phyloP scores from a whole-genome alignment of 345 rosid genomes.

The Limnanthes douglasii region DNA sequence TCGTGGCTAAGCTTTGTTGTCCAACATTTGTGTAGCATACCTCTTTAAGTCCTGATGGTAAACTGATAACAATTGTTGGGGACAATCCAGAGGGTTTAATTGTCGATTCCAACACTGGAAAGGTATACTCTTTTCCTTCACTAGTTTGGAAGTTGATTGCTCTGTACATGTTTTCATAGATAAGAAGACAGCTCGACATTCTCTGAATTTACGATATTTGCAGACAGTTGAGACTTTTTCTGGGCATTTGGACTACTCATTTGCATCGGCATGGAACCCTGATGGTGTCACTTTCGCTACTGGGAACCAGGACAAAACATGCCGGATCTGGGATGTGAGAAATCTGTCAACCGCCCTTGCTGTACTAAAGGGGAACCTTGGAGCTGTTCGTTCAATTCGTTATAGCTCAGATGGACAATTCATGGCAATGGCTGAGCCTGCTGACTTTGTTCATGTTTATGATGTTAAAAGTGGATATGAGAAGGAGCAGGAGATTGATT shows the following conservation, averaged over 20 bases:
- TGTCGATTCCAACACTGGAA: conserved; percentile 50
- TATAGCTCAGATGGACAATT: conserved; percentile 48
- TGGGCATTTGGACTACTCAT: conserved; percentile 67
- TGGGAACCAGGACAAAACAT: conserved; percentile 77
- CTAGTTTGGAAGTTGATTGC: background rate
- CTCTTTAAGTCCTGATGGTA: conserved; percentile 64
- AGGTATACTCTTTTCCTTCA: conserved; percentile 15
- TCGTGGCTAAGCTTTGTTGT: background rate
- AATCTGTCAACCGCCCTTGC: conserved; percentile 42
- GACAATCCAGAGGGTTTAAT: conserved; percentile 55
- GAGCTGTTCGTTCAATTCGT: conserved; percentile 58
- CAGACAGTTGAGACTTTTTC: conserved; percentile 30
- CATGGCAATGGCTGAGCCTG: conserved; percentile 77
- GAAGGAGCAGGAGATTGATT: conserved; percentile 70
- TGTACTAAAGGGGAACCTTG: conserved; percentile 57
- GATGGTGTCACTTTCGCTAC: conserved; percentile 63
- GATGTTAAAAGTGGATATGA: conserved; percentile 39
- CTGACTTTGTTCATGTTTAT: conserved; percentile 69
- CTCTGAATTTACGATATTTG: conserved; percentile 2
- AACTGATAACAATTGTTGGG: conserved; percentile 50
- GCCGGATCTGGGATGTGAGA: conserved; percentile 59
- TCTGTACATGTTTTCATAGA: background rate
- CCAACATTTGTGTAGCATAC: conserved; percentile 33
- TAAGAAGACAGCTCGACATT: background rate
- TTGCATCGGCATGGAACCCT: conserved; percentile 82